Evolutionary conservation across 768 basidiomycete genomes (phyloP).

Genomic region (Amanita thiersii): DNA sequence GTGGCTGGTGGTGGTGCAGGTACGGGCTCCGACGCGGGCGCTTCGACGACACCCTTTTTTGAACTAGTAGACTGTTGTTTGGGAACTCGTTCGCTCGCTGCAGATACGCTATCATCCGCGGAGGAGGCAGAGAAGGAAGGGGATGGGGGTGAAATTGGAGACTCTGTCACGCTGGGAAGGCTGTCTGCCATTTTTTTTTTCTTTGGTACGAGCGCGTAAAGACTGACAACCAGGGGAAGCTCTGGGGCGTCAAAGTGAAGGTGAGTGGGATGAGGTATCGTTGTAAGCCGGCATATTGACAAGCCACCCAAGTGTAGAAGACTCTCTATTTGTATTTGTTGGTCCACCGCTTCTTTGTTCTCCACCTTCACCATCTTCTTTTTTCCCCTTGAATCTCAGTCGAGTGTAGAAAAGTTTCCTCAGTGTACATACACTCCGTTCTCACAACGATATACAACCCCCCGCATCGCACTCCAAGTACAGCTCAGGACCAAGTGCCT

Average conservation of each 20-base stretch:
- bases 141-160: slow-evolving; percentile 13
- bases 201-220: background rate
- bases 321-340: slow-evolving; percentile 4
- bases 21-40: slow-evolving; percentile 10
- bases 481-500: too few species aligned
- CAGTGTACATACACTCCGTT: too few species aligned
- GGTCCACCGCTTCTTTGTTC: background rate
- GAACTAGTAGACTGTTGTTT: background rate
- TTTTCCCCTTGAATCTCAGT: background rate
- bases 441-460: too few species aligned
- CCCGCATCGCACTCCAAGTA: too few species aligned
- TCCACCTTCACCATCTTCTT: background rate
- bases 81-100: slow-evolving; percentile 11
- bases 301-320: slow-evolving; percentile 3
- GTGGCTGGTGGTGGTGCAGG: background rate
- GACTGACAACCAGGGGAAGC: background rate
- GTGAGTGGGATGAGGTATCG: background rate
- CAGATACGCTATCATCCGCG: slow-evolving; percentile 16
- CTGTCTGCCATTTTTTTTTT: slow-evolving; percentile 2
- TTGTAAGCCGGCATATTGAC: background rate
- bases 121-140: slow-evolving; percentile 24
- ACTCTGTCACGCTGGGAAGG: slow-evolving; percentile 5
- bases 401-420: too few species aligned
- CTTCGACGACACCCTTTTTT: background rate
- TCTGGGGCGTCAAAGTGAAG: background rate